Percentiles rank a stretch among this genome's conserved stretches.
phyloP scores from a whole-genome alignment of 306 rosid species.

The apple (Malus domestica) region DNA sequence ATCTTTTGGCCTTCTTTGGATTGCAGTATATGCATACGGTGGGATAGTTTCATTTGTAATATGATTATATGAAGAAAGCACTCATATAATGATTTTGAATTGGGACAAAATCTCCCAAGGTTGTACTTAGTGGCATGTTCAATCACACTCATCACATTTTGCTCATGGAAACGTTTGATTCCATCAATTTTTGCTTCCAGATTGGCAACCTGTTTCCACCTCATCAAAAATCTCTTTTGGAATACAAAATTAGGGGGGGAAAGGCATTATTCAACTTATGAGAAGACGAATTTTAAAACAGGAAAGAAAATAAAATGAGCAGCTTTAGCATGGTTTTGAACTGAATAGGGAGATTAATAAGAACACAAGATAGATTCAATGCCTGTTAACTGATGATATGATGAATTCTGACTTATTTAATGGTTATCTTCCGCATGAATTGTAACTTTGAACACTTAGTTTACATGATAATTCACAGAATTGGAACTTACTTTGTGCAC shows the following conservation, averaged over 20 bases:
- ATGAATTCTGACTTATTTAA: too few relatives aligned
- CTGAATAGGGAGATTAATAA: neutral
- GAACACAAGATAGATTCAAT: neutral
- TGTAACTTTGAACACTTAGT: too few relatives aligned
- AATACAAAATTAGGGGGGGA: neutral
- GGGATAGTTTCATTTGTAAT: too few relatives aligned
- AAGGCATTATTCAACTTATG: neutral
- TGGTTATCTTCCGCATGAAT: too few relatives aligned
- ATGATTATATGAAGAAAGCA: neutral
- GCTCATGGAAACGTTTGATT: constrained; percentile 45
- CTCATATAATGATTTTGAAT: neutral
- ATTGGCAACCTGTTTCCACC: constrained; percentile 29
- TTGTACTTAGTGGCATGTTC: constrained; percentile 16
- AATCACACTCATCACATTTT: constrained; percentile 66
- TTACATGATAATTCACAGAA: too few relatives aligned
- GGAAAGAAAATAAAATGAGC: neutral
- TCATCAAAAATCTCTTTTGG: neutral
- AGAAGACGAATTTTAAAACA: neutral
- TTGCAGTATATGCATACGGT: too few relatives aligned
- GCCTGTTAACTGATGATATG: neutral
- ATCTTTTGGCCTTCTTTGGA: too few relatives aligned
- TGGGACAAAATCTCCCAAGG: neutral
- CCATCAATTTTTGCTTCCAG: constrained; percentile 29
- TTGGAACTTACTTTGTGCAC: too few relatives aligned
- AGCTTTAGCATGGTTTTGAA: neutral